Evolutionary conservation across 163 green algal species (phyloP), one percentile per base, ranked within the genome.

Genomic region (Coccomyxa subellipsoidea): DNA sequence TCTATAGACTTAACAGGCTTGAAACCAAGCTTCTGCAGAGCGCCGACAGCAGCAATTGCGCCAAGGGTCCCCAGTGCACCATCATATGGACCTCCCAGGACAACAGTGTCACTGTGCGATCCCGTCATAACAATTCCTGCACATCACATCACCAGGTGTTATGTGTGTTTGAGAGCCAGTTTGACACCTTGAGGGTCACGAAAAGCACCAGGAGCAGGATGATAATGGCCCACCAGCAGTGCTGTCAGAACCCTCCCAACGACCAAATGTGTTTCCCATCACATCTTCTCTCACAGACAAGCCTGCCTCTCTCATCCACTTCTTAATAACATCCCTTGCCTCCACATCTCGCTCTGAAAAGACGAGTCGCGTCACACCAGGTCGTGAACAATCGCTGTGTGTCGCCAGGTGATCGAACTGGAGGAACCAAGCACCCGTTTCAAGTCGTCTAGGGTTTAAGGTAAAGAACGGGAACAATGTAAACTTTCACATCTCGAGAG

Each of bases 71-170:
- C 96, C 70, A 98, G 47, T 0, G 93, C 94, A 15, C 96, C 96
- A 69, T 99, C 96, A 85, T 98, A 99, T 79, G 89, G 92, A 34
- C 95, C 95, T 4, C 95, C 92, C 31, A 94, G 84, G 0, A 96
- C 94, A 53, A 99, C 98, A 54, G 95, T 94, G 81, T 99, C 96
- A 66, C 82, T 93, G 80, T 99, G 96, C 9, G 91, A 97, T 12
- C 96, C 96, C 1, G 93, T 97, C 15, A 89, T 82, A 18, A 99
- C 91, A 37, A 88, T 84, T 8, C 88, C 83, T 81, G 83, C 5
- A 7, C 77, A 38, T 7, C 40, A 38, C 75, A 39, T 12, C 23
- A 31, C 32, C 2, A n/a, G 47, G 71, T 23, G 31, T 34, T 75
- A 10, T 38, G 69, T 9, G 15, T 38, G 21, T 18, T 75, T 18